A percentile compares a stretch with the other conserved stretches of the same genome.
phyloP scores from a whole-genome alignment of 192 early-diverging fungal species.

The Podila minutissima region DNA sequence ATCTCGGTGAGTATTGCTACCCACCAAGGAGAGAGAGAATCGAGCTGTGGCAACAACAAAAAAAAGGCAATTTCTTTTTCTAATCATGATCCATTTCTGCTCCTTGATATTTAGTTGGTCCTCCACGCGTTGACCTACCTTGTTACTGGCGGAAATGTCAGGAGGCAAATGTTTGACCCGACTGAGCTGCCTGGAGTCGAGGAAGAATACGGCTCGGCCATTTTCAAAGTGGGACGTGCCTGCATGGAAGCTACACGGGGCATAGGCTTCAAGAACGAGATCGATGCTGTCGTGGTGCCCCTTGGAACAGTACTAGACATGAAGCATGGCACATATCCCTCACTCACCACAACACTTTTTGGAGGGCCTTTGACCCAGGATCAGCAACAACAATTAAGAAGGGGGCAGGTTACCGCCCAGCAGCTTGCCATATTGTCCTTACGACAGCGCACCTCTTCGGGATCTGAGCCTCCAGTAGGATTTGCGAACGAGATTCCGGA shows the following conservation, averaged over 20 bases:
- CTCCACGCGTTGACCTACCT: constrained; percentile 52
- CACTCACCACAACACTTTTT: background rate
- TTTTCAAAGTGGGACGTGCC: constrained; percentile 58
- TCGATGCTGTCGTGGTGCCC: constrained; percentile 50
- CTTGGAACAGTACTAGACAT: constrained; percentile 54
- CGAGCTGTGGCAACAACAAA: background rate
- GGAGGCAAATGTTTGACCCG: constrained; percentile 57
- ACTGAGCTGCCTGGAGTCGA: constrained; percentile 45
- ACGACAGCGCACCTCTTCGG: background rate
- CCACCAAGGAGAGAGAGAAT: background rate
- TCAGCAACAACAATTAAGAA: background rate
- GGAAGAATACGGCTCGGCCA: constrained; percentile 56
- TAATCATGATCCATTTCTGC: background rate
- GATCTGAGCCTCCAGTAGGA: background rate
- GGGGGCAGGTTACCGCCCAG: background rate
- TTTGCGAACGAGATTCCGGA: constrained; percentile 41
- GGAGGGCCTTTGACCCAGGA: background rate
- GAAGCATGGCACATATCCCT: constrained; percentile 1
- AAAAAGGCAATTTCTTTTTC: background rate
- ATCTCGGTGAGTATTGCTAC: constrained; percentile 28
- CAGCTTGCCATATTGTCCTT: background rate
- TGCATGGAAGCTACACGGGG: constrained; percentile 57
- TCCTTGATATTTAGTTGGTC: constrained; percentile 19
- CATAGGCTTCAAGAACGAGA: constrained; percentile 56
- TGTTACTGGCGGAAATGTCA: constrained; percentile 55